Evolutionary conservation across 495 filamentous ascomycete species (phyloP).

Genomic region (Penicillium salamii): DNA sequence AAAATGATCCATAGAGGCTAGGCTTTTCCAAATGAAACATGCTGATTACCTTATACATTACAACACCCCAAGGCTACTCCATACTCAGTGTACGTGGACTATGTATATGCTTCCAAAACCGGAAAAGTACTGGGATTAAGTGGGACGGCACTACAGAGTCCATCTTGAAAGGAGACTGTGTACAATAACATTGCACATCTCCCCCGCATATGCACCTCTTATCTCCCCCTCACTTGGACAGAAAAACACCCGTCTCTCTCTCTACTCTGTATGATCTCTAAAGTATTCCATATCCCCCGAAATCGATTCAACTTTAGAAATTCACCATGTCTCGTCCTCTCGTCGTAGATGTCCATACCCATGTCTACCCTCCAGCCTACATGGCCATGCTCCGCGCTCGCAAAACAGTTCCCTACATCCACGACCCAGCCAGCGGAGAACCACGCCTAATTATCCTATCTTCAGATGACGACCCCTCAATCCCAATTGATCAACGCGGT

Average conservation of each 20-base stretch:
- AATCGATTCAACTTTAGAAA: no score
- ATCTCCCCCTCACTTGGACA: conserved; percentile 9
- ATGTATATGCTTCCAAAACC: no score
- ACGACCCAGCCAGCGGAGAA: conserved; percentile 54
- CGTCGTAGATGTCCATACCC: conserved; percentile 89
- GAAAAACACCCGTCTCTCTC: background rate
- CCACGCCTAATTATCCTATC: conserved; percentile 77
- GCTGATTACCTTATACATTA: no score
- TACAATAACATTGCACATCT: no score
- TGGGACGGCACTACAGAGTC: no score
- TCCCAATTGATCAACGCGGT: conserved; percentile 52
- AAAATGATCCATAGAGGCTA: no score
- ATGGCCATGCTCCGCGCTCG: conserved; percentile 77
- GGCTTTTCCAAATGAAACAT: no score
- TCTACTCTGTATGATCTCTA: background rate
- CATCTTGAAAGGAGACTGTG: no score
- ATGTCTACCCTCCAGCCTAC: conserved; percentile 87
- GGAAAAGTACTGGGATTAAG: no score
- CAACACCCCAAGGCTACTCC: no score
- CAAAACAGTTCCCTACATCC: conserved; percentile 74
- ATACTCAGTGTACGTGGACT: no score
- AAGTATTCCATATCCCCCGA: no score
- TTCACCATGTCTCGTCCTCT: conserved; percentile 27
- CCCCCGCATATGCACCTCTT: conserved; percentile 22
- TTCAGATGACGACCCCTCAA: conserved; percentile 56